Conservation (phyloP, 2,329 filamentous ascomycete species). For the Lojkania enalia region DNA sequence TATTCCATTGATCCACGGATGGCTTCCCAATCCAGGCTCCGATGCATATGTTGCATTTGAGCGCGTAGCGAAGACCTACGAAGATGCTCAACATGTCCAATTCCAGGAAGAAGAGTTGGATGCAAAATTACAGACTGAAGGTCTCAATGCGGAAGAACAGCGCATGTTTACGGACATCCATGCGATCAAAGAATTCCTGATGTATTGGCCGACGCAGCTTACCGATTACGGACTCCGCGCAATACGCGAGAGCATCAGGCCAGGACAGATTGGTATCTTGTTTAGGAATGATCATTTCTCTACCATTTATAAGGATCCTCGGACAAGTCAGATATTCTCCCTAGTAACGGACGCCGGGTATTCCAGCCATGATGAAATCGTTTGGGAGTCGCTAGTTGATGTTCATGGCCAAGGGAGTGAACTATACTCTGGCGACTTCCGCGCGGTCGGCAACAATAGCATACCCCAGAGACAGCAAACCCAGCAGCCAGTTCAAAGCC, state of each 20-base stretch:
- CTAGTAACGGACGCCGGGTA: constrained; percentile 94
- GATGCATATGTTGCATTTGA: constrained; percentile 70
- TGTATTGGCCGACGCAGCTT: constrained; percentile 79
- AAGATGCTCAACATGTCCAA: constrained; percentile 86
- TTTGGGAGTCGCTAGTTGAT: constrained; percentile 93
- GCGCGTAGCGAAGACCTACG: constrained; percentile 79
- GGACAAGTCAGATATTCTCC: constrained; percentile 73
- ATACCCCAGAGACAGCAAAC: constrained; percentile 27
- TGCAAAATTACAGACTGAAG: constrained; percentile 67
- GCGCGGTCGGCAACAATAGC: constrained; percentile 68
- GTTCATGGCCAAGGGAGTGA: constrained; percentile 81
- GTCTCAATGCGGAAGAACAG: constrained; percentile 74
- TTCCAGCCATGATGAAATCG: constrained; percentile 81
- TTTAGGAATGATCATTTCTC: constrained; percentile 98
- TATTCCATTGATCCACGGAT: constrained; percentile 88
- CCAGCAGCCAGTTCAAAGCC: constrained; percentile 31
- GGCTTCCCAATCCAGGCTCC: constrained; percentile 73
- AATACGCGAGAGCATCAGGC: constrained; percentile 69
- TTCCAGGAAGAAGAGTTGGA: constrained; percentile 90
- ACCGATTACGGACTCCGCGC: constrained; percentile 79
- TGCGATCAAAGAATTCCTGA: constrained; percentile 81
- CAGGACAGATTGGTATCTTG: constrained; percentile 83
- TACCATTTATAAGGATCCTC: constrained; percentile 86
- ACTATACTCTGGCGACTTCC: constrained; percentile 89
- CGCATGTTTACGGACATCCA: constrained; percentile 79